Base-by-base conservation (phyloP, 2,329 filamentous ascomycete species). In the Bertia moriformis region DNA sequence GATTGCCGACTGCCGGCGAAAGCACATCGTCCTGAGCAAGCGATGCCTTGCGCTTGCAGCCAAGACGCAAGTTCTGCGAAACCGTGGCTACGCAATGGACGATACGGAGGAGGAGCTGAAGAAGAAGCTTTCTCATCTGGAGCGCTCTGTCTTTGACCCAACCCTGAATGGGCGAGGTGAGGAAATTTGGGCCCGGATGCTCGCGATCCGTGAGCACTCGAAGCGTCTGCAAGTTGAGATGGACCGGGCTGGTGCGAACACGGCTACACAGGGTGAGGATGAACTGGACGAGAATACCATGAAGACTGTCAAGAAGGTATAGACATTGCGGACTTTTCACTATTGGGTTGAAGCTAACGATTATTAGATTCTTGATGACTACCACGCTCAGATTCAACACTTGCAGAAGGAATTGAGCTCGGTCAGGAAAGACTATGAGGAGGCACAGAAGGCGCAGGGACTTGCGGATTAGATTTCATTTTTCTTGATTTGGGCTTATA, bases 121-220 rank as follows among this genome's bases (percentile, higher is more conserved):
- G 56, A 71, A 71, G 56, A 75, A 74, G 50, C 58, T 80, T 37
- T 48, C 65, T n/a, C 61, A 63, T 42, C 56, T 80, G 38, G 71
- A 78, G 51, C 65, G 66, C 39, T 62, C 63, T 38, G 69, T 75
- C 2, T 70, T 73, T 39, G 74, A 80, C 48, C 73, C 75, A 1
- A 65, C 67, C 4, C 60, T 78, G 37, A 65, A 64, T 35, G 75
- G 72, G 3, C 59, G 73, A 17, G 69, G 70, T 42, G 75, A 80
- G 51, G 74, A 79, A 54, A 73, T 79, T 41, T 80, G 75, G 75
- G 75, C 75, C 19, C 61, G 75, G 29, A 77, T 80, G 73, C 63
- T 77, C 37, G 67, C 68, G 4, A 66, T 79, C 39, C 60, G 73
- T 40, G 73, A 78, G 49, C 60, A 73, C 40, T 68, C 70, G 37